Base-by-base conservation (phyloP, 768 basidiomycete genomes). In the Lenzites betulinus region DNA sequence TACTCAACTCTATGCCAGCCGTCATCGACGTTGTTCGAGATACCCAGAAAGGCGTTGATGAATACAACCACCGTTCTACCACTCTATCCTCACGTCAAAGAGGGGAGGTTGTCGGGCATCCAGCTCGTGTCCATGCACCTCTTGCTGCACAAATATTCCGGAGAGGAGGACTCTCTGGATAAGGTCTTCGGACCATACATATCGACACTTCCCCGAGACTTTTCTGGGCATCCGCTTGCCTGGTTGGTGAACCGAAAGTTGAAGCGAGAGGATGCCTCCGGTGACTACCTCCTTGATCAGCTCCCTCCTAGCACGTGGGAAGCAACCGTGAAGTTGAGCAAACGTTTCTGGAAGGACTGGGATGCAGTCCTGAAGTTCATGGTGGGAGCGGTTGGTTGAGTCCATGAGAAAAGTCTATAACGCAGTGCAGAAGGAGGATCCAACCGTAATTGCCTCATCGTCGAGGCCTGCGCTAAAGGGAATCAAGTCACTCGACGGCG, bases 61-160 rank as follows among this genome's bases (percentile, higher is more conserved):
- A 98, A 95, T 73, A 74, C 79, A 39, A 76, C 78, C 47, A 95
- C 94, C 0, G 79, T 97, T 35, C 71, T 74, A 23, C 75, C 79
- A 2, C 75, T 83, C 42, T 90, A 93, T 73, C 82, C 87, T 35
- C 47, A 70, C 1, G 23, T 62, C 25, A 39, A 51, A 46, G 67
- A 46, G 28, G 54, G 55, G 7, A 65, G 68, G 16, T 70, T 89
- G 61, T 84, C 81, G 23, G 89, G 91, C 11, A 81, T 80, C 4
- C 95, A 97, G 68, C 72, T 92, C 16, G 82, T 97, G 33, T 85
- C 92, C 7, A 74, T 98, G 60, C 93, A 97, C 77, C 78, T 97
- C 11, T 79, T 84, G 41, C 75, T 95, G 1, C 80, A 90, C 73
- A 81, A 81, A 43, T 89, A 88, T 1, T 54, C 60, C 35, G 66